Conservation (phyloP, 768 basidiomycete genomes). For the Mycena floridula region DNA sequence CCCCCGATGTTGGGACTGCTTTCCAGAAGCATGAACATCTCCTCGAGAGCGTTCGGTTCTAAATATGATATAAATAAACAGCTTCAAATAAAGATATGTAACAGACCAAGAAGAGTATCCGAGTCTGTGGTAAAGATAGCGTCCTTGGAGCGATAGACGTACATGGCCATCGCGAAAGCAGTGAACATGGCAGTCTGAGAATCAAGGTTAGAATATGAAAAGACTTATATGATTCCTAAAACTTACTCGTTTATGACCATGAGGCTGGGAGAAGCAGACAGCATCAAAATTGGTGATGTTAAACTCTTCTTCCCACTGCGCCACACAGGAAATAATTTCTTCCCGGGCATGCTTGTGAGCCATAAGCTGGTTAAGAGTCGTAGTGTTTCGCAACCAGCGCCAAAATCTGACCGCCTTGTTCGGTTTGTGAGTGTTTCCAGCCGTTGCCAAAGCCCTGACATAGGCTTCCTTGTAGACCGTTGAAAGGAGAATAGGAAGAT, state of each 20-base stretch:
- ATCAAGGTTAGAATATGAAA: neutral
- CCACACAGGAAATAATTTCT: neutral
- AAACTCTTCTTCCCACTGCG: neutral
- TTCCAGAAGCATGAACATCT: slow-evolving; percentile 13
- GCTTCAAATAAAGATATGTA: neutral
- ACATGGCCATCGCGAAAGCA: slow-evolving; percentile 12
- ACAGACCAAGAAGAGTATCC: slow-evolving; percentile 7
- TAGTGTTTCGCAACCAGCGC: neutral
- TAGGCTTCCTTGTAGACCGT: neutral
- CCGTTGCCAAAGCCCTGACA: neutral
- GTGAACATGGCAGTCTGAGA: slow-evolving; percentile 15
- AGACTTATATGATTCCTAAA: neutral
- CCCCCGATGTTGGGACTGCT: slow-evolving; percentile 10
- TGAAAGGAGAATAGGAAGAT: neutral
- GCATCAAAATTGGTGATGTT: slow-evolving; percentile 1
- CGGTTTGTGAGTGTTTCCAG: neutral
- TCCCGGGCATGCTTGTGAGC: neutral
- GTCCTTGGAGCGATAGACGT: slow-evolving; percentile 14
- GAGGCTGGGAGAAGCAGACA: slow-evolving; percentile 17
- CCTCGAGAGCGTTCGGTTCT: slow-evolving; percentile 7
- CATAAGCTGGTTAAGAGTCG: neutral
- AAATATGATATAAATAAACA: neutral
- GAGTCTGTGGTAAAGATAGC: slow-evolving; percentile 16
- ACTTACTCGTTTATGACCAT: slow-evolving; percentile 12
- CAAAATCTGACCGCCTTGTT: neutral